These are phyloP conservation scores for Jamesozyma lodderae DNA, from an alignment of 805 yeast genomes.

Conservation along the genomic window DNA sequence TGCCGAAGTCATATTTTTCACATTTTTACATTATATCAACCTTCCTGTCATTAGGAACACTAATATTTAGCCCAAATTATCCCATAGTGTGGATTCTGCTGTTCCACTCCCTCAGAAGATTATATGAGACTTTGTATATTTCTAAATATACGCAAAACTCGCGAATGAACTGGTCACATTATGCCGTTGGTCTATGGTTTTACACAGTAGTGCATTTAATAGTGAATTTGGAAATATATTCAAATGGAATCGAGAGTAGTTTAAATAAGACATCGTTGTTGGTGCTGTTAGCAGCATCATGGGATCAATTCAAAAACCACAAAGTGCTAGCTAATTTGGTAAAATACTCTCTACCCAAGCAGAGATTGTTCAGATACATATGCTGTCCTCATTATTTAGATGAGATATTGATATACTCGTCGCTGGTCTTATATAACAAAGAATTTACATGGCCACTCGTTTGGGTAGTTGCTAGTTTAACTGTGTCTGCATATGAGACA, in stretches of 20 bases:
- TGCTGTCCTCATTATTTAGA: slow-evolving; percentile 65
- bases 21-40: slow-evolving; percentile 52
- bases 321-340: slow-evolving; percentile 37
- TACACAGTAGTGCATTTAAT: slow-evolving; percentile 42
- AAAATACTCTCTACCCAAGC: slow-evolving; percentile 50
- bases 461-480: slow-evolving; percentile 38
- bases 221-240: slow-evolving; percentile 24
- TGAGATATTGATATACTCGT: slow-evolving; percentile 48
- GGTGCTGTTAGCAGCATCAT: slow-evolving; percentile 19
- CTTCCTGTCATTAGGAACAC: slow-evolving; percentile 21
- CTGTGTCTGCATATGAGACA: slow-evolving; percentile 47
- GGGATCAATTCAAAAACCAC: slow-evolving; percentile 37
- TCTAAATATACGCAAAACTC: slow-evolving; percentile 40
- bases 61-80: slow-evolving; percentile 6
- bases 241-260: slow-evolving; percentile 8
- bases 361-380: slow-evolving; percentile 40
- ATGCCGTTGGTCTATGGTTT: slow-evolving; percentile 53
- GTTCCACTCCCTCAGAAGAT: slow-evolving; percentile 49
- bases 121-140: slow-evolving; percentile 44
- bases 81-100: slow-evolving; percentile 24
- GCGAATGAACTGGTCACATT: slow-evolving; percentile 58
- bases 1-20: slow-evolving; percentile 53
- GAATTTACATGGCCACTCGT: slow-evolving; percentile 19
- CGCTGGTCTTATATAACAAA: slow-evolving; percentile 17
- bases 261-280: slow-evolving; percentile 15